Percentiles rank a stretch among this genome's conserved stretches.
Conservation (phyloP, 2,329 filamentous ascomycete species). For the Sclerotinia minor region DNA sequence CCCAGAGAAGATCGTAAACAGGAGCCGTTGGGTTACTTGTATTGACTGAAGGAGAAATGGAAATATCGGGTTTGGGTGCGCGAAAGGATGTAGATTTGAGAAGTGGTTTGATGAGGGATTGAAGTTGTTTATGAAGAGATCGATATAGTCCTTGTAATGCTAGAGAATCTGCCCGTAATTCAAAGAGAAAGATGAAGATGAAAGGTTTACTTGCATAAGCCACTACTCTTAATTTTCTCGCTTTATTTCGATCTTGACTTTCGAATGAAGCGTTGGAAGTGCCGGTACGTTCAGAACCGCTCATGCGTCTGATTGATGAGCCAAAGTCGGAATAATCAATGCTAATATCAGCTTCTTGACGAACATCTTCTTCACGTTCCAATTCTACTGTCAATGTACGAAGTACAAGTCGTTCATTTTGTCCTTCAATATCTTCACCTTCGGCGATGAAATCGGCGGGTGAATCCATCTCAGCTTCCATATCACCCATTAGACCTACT, state of each 20-base stretch:
- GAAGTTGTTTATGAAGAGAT: conserved; percentile 61
- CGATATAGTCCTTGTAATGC: conserved; percentile 58
- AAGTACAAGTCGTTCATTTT: conserved; percentile 59
- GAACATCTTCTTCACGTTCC: conserved; percentile 46
- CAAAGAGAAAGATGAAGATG: conserved; percentile 74
- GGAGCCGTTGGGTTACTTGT: conserved; percentile 37
- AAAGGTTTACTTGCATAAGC: conserved; percentile 75
- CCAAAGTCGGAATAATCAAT: conserved; percentile 45
- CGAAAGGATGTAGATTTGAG: conserved; percentile 58
- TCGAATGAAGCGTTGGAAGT: conserved; percentile 42
- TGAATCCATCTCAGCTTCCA: conserved; percentile 49
- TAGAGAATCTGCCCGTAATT: conserved; percentile 58
- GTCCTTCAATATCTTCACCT: conserved; percentile 20
- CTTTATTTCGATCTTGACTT: conserved; percentile 55
- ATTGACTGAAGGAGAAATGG: conserved; percentile 13
- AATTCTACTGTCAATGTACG: conserved; percentile 69
- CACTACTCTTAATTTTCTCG: conserved; percentile 63
- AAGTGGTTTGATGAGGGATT: conserved; percentile 58
- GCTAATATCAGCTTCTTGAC: conserved; percentile 49
- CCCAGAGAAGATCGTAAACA: conserved; percentile 65
- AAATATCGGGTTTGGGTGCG: conserved; percentile 49
- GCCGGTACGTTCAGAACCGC: conserved; percentile 34
- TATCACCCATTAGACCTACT: conserved; percentile 66
- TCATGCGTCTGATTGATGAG: conserved; percentile 23
- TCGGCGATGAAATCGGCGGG: conserved; percentile 14